Evolutionary conservation across 2,329 filamentous ascomycete species (phyloP).

Genomic region (Neophaeococcomyces aloes): DNA sequence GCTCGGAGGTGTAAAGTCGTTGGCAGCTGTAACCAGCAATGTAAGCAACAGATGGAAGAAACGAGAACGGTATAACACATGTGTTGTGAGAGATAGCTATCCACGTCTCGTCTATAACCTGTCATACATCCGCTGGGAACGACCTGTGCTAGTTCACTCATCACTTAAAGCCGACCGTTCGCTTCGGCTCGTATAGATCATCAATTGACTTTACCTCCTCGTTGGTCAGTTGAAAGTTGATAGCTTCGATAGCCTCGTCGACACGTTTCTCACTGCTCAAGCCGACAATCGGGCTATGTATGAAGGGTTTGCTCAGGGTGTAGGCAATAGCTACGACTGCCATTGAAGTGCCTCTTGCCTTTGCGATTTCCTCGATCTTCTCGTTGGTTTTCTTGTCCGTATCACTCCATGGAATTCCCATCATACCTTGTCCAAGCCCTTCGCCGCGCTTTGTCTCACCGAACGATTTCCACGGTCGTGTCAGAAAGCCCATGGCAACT

Average conservation of each 20-base stretch:
- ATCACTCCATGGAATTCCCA: constrained; percentile 18
- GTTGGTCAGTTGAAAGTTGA: constrained; percentile 44
- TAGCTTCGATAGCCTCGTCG: constrained; percentile 43
- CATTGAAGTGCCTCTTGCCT: constrained; percentile 29
- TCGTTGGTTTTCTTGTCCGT: constrained; percentile 33
- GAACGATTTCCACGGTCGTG: constrained; percentile 20
- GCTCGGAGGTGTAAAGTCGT: too few relatives aligned
- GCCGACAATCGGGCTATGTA: constrained; percentile 25
- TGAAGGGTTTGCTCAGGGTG: constrained; percentile 24
- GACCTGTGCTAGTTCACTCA: background rate
- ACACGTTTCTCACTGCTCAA: constrained; percentile 45
- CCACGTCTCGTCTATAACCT: too few relatives aligned
- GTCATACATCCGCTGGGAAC: too few relatives aligned
- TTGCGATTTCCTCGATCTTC: constrained; percentile 36
- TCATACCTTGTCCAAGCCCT: constrained; percentile 10
- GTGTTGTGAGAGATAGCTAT: too few relatives aligned
- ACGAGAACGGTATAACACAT: too few relatives aligned
- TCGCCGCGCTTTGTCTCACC: constrained; percentile 18
- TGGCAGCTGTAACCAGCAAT: too few relatives aligned
- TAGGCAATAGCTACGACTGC: constrained; percentile 26
- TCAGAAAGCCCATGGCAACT: constrained; percentile 22
- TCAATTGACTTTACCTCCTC: constrained; percentile 49
- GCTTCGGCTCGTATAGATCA: constrained; percentile 20
- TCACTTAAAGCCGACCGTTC: background rate
- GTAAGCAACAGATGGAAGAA: too few relatives aligned